phyloP scores from a whole-genome alignment of 2,329 filamentous ascomycete genomes.

The Penicillium sp. region DNA sequence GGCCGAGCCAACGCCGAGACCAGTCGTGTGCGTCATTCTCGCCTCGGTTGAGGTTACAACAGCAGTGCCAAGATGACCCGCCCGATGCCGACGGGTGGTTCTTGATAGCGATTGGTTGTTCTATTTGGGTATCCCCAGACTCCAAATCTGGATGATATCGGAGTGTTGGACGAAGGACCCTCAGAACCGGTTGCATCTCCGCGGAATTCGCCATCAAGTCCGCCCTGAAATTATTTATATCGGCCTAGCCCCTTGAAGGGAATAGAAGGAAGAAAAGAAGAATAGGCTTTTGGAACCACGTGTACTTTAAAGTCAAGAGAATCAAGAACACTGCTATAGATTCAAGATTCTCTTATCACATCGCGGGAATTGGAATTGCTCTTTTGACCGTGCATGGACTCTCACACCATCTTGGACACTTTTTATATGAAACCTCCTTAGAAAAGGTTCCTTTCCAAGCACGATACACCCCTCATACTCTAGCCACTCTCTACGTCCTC shows the following conservation, averaged over 20 bases:
- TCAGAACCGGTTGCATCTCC: slow-evolving; percentile 9
- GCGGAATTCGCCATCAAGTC: slow-evolving; percentile 22
- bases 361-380: slow-evolving; percentile 13
- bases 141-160: slow-evolving; percentile 9
- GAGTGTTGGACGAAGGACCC: slow-evolving; percentile 8
- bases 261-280: slow-evolving; percentile 1
- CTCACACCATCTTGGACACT: slow-evolving; percentile 35
- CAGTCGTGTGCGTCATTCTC: slow-evolving; percentile 30
- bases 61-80: slow-evolving; percentile 24
- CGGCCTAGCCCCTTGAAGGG: slow-evolving; percentile 1
- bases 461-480: not conserved
- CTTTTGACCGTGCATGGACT: slow-evolving; percentile 37
- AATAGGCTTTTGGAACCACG: slow-evolving; percentile 13
- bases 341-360: slow-evolving; percentile 12
- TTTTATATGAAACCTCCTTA: slow-evolving; percentile 40
- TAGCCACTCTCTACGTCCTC: not conserved
- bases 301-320: slow-evolving; percentile 22
- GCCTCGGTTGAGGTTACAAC: slow-evolving; percentile 5
- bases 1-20: slow-evolving; percentile 25
- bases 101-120: slow-evolving; percentile 16
- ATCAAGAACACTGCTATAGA: slow-evolving; percentile 18
- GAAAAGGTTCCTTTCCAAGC: slow-evolving; percentile 26
- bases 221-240: slow-evolving; percentile 25
- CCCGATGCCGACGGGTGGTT: slow-evolving; percentile 16
- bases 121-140: slow-evolving; percentile 20